Conservation (phyloP, 306 rosid genomes). For the Dryas octopetala region DNA sequence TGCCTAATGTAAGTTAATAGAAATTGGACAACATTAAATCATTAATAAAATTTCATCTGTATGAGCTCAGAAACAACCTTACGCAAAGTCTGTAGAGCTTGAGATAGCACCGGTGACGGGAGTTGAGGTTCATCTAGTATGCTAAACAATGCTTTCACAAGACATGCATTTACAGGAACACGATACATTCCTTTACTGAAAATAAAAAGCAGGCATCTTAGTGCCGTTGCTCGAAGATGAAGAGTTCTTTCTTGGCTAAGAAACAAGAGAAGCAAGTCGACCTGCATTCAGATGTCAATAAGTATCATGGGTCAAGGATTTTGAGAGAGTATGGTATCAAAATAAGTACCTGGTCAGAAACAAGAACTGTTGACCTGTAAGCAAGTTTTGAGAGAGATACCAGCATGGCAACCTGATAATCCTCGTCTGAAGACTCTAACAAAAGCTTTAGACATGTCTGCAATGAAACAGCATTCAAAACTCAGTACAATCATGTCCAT, state of each 20-base stretch:
- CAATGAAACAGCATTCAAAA: slow-evolving; percentile 6
- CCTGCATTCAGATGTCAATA: slow-evolving; percentile 46
- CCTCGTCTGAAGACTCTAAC: slow-evolving; percentile 49
- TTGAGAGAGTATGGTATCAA: not conserved
- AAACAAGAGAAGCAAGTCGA: slow-evolving; percentile 55
- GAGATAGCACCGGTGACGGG: slow-evolving; percentile 35
- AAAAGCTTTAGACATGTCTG: slow-evolving; percentile 66
- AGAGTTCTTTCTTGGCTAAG: slow-evolving; percentile 40
- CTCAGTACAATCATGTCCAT: not conserved
- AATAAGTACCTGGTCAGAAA: slow-evolving; percentile 51
- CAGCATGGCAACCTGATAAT: slow-evolving; percentile 53
- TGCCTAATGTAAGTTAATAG: slow-evolving; percentile 19
- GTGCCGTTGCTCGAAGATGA: slow-evolving; percentile 45
- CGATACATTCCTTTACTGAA: slow-evolving; percentile 37
- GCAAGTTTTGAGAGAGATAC: slow-evolving; percentile 70
- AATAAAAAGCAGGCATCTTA: slow-evolving; percentile 61
- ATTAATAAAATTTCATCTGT: slow-evolving; percentile 6
- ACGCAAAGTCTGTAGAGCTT: slow-evolving; percentile 37
- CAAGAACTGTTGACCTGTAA: slow-evolving; percentile 46
- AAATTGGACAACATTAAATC: slow-evolving; percentile 5
- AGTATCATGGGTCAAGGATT: not conserved
- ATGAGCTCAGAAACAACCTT: slow-evolving; percentile 37
- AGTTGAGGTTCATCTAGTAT: slow-evolving; percentile 38
- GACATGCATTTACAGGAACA: slow-evolving; percentile 27
- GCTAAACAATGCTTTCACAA: slow-evolving; percentile 28